Conservation (phyloP, 371 early-diverging fungal species). For the Edhazardia aedis region DNA sequence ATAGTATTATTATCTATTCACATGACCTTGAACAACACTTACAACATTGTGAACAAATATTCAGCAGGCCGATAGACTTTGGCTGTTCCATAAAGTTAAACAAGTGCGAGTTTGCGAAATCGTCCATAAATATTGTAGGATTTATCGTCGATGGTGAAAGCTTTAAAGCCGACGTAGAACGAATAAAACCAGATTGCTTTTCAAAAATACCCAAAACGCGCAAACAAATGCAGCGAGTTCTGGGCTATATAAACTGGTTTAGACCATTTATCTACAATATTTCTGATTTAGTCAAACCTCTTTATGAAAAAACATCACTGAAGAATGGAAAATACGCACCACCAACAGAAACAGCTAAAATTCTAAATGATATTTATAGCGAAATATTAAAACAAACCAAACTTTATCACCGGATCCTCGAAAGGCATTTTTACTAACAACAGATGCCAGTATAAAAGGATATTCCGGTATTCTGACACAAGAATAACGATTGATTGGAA, state of each 20-base stretch:
- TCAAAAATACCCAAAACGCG: background rate
- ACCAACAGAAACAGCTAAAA: background rate
- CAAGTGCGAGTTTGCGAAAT: background rate
- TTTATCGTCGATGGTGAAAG: background rate
- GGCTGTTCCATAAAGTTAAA: background rate
- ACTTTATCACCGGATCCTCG: background rate
- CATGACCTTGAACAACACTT: background rate
- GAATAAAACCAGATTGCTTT: background rate
- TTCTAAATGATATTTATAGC: background rate
- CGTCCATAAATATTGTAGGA: background rate
- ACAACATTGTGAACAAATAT: background rate
- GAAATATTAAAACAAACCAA: background rate
- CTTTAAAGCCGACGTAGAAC: background rate
- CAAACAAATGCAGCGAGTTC: background rate
- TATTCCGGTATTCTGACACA: background rate
- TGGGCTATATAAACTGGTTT: background rate
- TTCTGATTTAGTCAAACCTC: background rate
- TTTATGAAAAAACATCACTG: background rate
- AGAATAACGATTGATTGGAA: background rate
- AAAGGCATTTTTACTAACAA: background rate
- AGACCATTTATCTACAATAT: background rate
- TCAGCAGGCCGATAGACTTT: background rate
- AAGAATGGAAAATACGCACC: background rate
- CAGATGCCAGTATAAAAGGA: background rate
- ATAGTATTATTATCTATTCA: background rate